phyloP scores from a whole-genome alignment of 2,329 filamentous ascomycete species.

The Exophiala phaeomuriformis region DNA sequence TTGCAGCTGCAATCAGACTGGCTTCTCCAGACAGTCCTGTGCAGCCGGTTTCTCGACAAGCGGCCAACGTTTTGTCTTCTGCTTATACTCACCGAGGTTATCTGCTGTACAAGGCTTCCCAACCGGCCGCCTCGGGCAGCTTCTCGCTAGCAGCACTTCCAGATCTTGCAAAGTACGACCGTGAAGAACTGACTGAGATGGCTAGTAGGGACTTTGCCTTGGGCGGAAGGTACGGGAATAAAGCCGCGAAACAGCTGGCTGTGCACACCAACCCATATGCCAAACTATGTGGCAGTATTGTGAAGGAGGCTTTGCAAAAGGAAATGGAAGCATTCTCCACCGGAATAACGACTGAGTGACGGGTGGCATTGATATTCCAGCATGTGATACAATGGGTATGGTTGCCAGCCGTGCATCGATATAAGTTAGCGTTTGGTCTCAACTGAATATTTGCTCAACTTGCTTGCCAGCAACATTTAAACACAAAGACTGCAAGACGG shows the following conservation, averaged over 20 bases:
- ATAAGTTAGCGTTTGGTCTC: too few relatives aligned
- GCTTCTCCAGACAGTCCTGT: slow-evolving; percentile 36
- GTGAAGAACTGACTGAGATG: slow-evolving; percentile 46
- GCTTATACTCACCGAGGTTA: slow-evolving; percentile 50
- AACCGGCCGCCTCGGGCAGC: too few relatives aligned
- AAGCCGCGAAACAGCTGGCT: slow-evolving; percentile 50
- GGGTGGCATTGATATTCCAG: too few relatives aligned
- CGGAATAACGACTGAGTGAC: too few relatives aligned
- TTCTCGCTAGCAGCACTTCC: slow-evolving; percentile 34
- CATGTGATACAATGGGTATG: too few relatives aligned
- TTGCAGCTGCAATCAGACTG: slow-evolving; percentile 41
- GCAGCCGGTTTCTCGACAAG: slow-evolving; percentile 40
- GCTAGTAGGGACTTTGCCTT: slow-evolving; percentile 50
- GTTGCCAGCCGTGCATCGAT: too few relatives aligned
- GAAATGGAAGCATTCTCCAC: slow-evolving; percentile 34
- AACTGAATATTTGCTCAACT: too few relatives aligned
- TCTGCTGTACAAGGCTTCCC: slow-evolving; percentile 27
- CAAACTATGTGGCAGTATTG: slow-evolving; percentile 56
- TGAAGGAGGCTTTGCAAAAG: slow-evolving; percentile 52
- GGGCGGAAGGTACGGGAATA: slow-evolving; percentile 51
- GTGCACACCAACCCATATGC: slow-evolving; percentile 57
- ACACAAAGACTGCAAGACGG: too few relatives aligned
- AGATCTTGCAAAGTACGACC: slow-evolving; percentile 24
- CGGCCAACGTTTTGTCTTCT: slow-evolving; percentile 46
- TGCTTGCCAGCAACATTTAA: too few relatives aligned